Conservation (phyloP, 495 filamentous ascomycete species). For the Oleoguttula mirabilis region DNA sequence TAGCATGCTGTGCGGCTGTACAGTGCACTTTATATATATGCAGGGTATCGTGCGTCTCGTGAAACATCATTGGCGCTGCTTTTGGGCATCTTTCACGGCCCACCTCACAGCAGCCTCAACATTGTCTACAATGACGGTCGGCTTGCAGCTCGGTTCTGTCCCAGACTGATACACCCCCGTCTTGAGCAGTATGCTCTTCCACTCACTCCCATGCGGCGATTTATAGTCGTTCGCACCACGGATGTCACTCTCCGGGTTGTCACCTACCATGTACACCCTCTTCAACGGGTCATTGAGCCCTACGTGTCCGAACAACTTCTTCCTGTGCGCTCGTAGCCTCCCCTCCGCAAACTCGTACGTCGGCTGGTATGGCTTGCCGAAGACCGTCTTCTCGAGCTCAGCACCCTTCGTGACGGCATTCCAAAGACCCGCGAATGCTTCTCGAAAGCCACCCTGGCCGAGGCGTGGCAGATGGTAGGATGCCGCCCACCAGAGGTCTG, state of each 20-base stretch:
- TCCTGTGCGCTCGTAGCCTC: conserved; percentile 50
- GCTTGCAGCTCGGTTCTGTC: conserved; percentile 37
- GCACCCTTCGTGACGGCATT: conserved; percentile 50
- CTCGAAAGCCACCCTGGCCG: conserved; percentile 85
- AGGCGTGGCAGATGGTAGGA: conserved; percentile 74
- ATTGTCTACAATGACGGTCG: conserved; percentile 52
- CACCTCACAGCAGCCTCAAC: conserved; percentile 56
- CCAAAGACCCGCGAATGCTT: conserved; percentile 70
- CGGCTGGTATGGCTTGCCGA: conserved; percentile 67
- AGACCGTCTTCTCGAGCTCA: conserved; percentile 50
- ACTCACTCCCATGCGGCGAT: conserved; percentile 54
- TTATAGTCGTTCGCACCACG: conserved; percentile 69
- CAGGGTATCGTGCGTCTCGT: too few relatives aligned
- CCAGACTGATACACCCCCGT: conserved; percentile 69
- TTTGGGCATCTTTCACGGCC: conserved; percentile 38
- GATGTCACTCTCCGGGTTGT: conserved; percentile 91
- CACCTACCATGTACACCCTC: conserved; percentile 91
- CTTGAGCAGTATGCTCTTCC: conserved; percentile 68
- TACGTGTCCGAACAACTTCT: conserved; percentile 22
- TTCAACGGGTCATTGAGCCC: conserved; percentile 36
- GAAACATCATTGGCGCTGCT: too few relatives aligned
- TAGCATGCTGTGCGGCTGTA: too few relatives aligned
- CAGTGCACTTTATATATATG: too few relatives aligned
- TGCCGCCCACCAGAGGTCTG: conserved; percentile 80
- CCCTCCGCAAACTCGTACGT: conserved; percentile 81